Evolutionary conservation across 768 basidiomycete genomes (phyloP).

Genomic region (Chalciporus pseudorubinellus): DNA sequence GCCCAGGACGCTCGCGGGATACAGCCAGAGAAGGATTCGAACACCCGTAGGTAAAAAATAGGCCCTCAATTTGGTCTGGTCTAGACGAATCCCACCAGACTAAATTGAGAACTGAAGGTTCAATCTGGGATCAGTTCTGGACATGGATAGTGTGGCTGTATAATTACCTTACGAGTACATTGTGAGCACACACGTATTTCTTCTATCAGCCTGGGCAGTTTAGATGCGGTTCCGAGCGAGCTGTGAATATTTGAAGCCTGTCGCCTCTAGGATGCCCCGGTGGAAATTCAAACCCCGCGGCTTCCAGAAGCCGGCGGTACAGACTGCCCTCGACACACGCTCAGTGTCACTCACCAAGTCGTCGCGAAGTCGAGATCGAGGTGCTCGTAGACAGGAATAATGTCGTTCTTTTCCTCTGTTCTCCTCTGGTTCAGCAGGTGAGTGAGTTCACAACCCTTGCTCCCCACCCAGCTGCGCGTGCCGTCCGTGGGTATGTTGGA

Average conservation of each 20-base stretch:
- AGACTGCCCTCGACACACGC: neutral
- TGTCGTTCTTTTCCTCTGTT: slow-evolving; percentile 52
- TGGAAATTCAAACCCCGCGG: slow-evolving; percentile 17
- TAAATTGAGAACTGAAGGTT: neutral
- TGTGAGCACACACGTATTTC: too few species aligned
- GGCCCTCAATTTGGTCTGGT: neutral
- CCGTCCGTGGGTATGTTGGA: neutral
- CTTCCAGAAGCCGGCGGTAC: slow-evolving; percentile 1
- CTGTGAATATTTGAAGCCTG: too few species aligned
- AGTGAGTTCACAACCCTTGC: slow-evolving; percentile 1
- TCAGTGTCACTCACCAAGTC: neutral
- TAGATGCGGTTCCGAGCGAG: too few species aligned
- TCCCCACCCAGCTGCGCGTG: too few species aligned
- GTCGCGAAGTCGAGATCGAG: neutral
- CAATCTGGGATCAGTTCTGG: neutral
- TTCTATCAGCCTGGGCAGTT: too few species aligned
- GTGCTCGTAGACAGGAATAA: slow-evolving; percentile 16
- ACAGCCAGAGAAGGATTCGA: neutral
- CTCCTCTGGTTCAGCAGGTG: slow-evolving; percentile 57
- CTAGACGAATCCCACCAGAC: neutral
- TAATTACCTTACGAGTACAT: too few species aligned
- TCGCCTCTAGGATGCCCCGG: too few species aligned
- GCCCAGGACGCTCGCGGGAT: too few species aligned
- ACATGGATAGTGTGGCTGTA: too few species aligned
- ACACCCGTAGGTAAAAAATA: neutral